phyloP scores from a whole-genome alignment of 345 rosid genomes.

The Firmiana major region DNA sequence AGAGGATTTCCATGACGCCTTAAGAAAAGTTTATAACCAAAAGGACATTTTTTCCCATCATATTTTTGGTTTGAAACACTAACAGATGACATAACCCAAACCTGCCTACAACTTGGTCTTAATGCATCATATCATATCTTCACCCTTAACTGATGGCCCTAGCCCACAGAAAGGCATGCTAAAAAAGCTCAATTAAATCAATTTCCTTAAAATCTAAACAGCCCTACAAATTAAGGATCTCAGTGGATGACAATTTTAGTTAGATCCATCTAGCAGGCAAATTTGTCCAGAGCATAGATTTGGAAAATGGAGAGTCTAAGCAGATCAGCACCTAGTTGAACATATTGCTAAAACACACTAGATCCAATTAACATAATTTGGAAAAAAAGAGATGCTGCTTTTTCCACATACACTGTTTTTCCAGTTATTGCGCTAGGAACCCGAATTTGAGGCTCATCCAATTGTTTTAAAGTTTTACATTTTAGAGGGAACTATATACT shows the following conservation, averaged over 20 bases:
- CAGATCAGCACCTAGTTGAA: background rate
- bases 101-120: background rate
- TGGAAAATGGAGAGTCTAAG: background rate
- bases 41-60: background rate
- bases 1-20: background rate
- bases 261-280: background rate
- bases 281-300: background rate
- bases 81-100: background rate
- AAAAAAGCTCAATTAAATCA: background rate
- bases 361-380: background rate
- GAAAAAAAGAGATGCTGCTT: background rate
- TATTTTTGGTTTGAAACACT: background rate
- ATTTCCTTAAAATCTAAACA: background rate
- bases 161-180: background rate
- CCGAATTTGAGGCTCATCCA: background rate
- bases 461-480: background rate
- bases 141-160: background rate
- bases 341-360: background rate
- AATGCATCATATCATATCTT: background rate
- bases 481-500: background rate
- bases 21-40: background rate
- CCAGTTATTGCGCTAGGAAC: background rate
- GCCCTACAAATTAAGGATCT: background rate
- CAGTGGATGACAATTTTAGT: background rate
- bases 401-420: background rate